phyloP scores from a whole-genome alignment of 2,329 filamentous ascomycete genomes.

The Ophiostoma piceae region DNA sequence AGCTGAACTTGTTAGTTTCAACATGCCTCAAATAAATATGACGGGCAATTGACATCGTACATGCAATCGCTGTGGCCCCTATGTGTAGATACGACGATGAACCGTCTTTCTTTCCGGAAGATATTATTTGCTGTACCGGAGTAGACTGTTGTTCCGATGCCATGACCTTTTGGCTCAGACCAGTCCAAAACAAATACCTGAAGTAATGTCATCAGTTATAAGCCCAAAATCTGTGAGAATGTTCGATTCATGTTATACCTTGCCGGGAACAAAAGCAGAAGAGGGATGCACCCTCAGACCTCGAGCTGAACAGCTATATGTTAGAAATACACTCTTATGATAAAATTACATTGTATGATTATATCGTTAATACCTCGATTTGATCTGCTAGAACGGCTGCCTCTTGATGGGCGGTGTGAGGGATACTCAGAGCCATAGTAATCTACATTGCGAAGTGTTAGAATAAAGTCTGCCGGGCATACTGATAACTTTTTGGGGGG shows the following conservation, averaged over 20 bases:
- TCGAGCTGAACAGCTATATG: not conserved
- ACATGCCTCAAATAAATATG: not conserved
- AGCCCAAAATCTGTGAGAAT: too few relatives aligned
- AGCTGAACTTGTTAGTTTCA: conserved; percentile 35
- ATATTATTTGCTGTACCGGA: not conserved
- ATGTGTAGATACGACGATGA: conserved; percentile 49
- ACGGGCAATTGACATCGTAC: conserved; percentile 34
- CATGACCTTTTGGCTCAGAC: not conserved
- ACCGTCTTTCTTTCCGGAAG: conserved; percentile 36
- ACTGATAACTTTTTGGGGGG: not conserved
- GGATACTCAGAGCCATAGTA: not conserved
- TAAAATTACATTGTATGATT: too few relatives aligned
- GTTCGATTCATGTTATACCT: not conserved
- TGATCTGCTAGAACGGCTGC: not conserved
- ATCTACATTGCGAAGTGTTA: not conserved
- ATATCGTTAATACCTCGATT: not conserved
- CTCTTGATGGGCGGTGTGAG: not conserved
- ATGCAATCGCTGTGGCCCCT: conserved; percentile 52
- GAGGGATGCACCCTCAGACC: not conserved
- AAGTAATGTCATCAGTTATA: not conserved
- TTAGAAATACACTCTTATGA: not conserved
- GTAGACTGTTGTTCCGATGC: not conserved
- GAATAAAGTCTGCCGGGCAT: not conserved
- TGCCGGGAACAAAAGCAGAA: not conserved
- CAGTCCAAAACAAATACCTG: not conserved